Percentiles rank a stretch among this genome's conserved stretches.
phyloP scores from a whole-genome alignment of 306 rosid species.

The Oxytropis ochrocephala region DNA sequence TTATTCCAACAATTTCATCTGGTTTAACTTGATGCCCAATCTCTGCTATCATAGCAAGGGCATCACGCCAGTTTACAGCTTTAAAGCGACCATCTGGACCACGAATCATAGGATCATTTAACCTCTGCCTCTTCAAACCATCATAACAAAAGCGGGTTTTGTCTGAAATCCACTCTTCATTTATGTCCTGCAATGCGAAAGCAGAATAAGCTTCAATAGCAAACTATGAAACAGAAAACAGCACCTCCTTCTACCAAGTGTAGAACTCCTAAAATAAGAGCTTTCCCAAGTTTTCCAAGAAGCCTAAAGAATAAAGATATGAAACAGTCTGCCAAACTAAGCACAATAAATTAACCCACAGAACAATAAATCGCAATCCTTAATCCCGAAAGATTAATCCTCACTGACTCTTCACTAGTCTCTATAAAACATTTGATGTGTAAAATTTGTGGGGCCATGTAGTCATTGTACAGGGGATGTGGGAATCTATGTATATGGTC shows the following conservation, averaged over 20 bases:
- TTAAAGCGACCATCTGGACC: slow-evolving; percentile 91
- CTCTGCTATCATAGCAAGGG: slow-evolving; percentile 84
- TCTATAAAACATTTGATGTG: not conserved
- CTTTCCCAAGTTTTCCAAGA: not conserved
- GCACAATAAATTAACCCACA: not conserved
- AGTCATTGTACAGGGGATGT: not conserved
- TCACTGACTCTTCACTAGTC: not conserved
- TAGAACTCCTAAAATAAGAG: not conserved
- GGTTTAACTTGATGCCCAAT: slow-evolving; percentile 69
- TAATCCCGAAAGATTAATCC: not conserved
- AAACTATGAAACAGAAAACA: not conserved
- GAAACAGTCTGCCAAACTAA: not conserved
- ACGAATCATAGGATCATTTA: slow-evolving; percentile 97
- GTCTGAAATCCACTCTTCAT: slow-evolving; percentile 99
- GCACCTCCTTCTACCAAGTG: not conserved
- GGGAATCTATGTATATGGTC: not conserved
- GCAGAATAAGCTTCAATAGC: slow-evolving; percentile 2
- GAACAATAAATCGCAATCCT: not conserved
- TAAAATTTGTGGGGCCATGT: not conserved
- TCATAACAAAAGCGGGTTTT: slow-evolving; percentile 97
- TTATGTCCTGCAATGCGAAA: slow-evolving; percentile 64
- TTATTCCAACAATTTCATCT: slow-evolving; percentile 80
- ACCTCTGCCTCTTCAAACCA: slow-evolving; percentile 97
- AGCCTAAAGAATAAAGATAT: not conserved
- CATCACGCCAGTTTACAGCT: slow-evolving; percentile 92